Evolutionary conservation across 768 basidiomycete species (phyloP).

Genomic region (Lactarius sanguifluus): DNA sequence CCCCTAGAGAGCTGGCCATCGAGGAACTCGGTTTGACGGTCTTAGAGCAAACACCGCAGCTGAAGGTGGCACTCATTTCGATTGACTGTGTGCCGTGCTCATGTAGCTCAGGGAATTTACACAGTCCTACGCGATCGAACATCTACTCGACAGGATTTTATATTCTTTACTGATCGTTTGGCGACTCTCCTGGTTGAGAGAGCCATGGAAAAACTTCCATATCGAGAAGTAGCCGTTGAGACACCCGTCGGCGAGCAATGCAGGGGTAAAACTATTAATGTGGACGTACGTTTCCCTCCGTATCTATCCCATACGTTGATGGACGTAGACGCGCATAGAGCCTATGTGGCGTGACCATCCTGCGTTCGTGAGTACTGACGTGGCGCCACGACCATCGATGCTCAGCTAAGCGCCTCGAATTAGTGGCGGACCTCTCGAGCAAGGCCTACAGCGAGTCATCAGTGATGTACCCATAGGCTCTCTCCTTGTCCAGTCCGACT

Average conservation of each 20-base stretch:
- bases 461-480: slow-evolving; percentile 86
- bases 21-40: slow-evolving; percentile 58
- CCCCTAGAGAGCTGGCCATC: slow-evolving; percentile 29
- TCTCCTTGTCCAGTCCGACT: slow-evolving; percentile 87
- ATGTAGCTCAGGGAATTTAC: slow-evolving; percentile 69
- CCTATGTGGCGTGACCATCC: slow-evolving; percentile 86
- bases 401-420: slow-evolving; percentile 6
- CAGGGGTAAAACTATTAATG: slow-evolving; percentile 60
- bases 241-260: slow-evolving; percentile 65
- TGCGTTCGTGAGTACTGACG: slow-evolving; percentile 66
- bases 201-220: slow-evolving; percentile 82
- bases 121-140: slow-evolving; percentile 76
- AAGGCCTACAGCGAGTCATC: slow-evolving; percentile 86
- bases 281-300: slow-evolving; percentile 45
- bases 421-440: slow-evolving; percentile 88
- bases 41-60: slow-evolving; percentile 75
- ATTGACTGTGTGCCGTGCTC: slow-evolving; percentile 6
- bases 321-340: slow-evolving; percentile 41
- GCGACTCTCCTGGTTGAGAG: slow-evolving; percentile 83
- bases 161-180: slow-evolving; percentile 88
- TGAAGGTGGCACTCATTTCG: slow-evolving; percentile 52
- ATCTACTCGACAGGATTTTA: slow-evolving; percentile 81
- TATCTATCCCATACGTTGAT: not conserved
- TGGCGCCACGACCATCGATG: not conserved
- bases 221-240: slow-evolving; percentile 52